These are phyloP conservation scores for Cardamine chenopodiifolia DNA, from an alignment of 345 rosid genomes.

Conservation along the genomic window DNA sequence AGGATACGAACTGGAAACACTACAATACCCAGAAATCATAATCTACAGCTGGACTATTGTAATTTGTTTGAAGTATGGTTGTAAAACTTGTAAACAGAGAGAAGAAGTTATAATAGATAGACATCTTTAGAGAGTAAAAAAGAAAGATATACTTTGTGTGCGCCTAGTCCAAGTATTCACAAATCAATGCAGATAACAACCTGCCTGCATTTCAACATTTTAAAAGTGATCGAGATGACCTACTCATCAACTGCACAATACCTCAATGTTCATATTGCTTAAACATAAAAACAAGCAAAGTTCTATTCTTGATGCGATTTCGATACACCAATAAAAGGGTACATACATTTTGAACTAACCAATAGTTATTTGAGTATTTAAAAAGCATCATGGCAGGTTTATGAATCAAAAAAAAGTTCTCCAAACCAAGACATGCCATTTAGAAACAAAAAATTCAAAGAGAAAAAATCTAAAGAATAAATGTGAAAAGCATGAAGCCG, in stretches of 20 bases:
- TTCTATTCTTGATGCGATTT: background rate
- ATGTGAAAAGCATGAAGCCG: constrained; percentile 79
- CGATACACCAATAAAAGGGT: background rate
- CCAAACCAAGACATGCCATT: background rate
- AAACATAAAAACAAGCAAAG: background rate
- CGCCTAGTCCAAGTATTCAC: constrained; percentile 98
- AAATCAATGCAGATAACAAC: constrained; percentile 78
- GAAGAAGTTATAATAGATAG: background rate
- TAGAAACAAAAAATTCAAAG: constrained; percentile 1
- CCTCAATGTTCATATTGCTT: background rate
- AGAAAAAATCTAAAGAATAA: background rate
- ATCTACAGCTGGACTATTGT: background rate
- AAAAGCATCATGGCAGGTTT: background rate
- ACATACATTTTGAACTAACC: background rate
- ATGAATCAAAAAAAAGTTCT: background rate
- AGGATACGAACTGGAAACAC: background rate
- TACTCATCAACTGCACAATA: background rate
- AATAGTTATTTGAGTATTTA: background rate
- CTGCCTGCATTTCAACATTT: constrained; percentile 64
- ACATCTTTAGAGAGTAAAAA: constrained; percentile 4
- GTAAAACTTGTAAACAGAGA: constrained; percentile 10
- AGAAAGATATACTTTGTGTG: constrained; percentile 72
- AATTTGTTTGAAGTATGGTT: background rate
- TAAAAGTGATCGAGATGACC: constrained; percentile 9
- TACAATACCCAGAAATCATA: background rate